Conservation (phyloP, 2,329 filamentous ascomycete genomes). For the Dactylellina parvicollis region DNA sequence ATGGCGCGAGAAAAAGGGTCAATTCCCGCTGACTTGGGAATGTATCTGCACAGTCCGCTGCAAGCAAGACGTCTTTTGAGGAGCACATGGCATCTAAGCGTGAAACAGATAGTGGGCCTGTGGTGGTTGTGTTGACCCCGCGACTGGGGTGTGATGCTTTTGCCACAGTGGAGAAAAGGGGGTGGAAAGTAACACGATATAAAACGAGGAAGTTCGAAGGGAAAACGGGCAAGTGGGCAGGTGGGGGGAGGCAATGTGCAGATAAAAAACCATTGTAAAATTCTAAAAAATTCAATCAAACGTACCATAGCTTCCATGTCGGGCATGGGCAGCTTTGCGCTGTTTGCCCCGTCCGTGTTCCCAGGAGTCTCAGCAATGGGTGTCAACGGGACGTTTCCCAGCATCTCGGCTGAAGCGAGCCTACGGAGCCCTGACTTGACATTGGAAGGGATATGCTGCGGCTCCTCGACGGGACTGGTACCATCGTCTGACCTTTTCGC, state of each 20-base stretch:
- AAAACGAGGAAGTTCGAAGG: slow-evolving; percentile 1
- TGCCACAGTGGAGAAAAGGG: slow-evolving; percentile 54
- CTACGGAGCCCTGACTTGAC: slow-evolving; percentile 46
- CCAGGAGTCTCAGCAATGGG: slow-evolving; percentile 48
- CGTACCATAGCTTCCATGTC: slow-evolving; percentile 34
- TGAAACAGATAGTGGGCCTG: slow-evolving; percentile 45
- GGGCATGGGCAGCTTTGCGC: slow-evolving; percentile 36
- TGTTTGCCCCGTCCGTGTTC: slow-evolving; percentile 26
- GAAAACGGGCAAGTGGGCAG: slow-evolving; percentile 38
- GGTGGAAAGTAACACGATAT: slow-evolving; percentile 1
- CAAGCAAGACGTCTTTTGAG: slow-evolving; percentile 18
- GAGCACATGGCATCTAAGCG: slow-evolving; percentile 41
- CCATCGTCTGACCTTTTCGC: slow-evolving; percentile 35
- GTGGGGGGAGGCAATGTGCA: slow-evolving; percentile 1
- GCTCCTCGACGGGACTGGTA: slow-evolving; percentile 20
- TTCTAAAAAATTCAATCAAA: slow-evolving; percentile 47
- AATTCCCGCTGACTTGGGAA: not conserved
- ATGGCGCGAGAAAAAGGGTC: slow-evolving; percentile 9
- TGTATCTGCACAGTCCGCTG: slow-evolving; percentile 24
- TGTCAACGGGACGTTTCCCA: slow-evolving; percentile 51
- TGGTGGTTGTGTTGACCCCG: slow-evolving; percentile 45
- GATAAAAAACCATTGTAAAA: no score
- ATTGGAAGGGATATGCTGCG: slow-evolving; percentile 3
- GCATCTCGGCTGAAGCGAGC: slow-evolving; percentile 48
- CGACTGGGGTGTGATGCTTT: slow-evolving; percentile 34